phyloP scores from a whole-genome alignment of 1,284 basidiomycete species.

The Fomitopsis palustris region DNA sequence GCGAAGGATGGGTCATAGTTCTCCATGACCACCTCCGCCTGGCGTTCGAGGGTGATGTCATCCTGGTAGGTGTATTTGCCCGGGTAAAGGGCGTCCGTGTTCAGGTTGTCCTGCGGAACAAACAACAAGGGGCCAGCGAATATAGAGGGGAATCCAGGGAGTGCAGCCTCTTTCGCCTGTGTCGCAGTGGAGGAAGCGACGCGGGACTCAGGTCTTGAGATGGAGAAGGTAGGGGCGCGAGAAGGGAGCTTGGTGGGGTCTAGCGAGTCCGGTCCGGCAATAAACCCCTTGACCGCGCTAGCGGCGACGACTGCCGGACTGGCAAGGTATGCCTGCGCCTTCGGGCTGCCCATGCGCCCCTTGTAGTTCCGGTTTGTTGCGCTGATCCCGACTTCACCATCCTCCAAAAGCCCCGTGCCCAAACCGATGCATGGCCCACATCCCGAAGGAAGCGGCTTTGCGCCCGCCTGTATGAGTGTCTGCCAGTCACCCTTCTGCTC shows the following conservation, averaged over 20 bases:
- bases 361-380: conserved; percentile 99
- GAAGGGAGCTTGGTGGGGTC: conserved; percentile 53
- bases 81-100: conserved; percentile 98
- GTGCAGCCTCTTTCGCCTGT: conserved; percentile 52
- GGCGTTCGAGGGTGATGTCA: conserved; percentile 92
- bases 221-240: conserved; percentile 58
- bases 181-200: conserved; percentile 24
- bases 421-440: conserved; percentile 99
- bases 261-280: conserved; percentile 79
- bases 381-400: conserved; percentile 94
- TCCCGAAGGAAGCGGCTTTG: conserved; percentile 90
- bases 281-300: conserved; percentile 89
- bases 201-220: conserved; percentile 34
- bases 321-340: conserved; percentile 93
- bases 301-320: conserved; percentile 97
- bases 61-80: conserved; percentile 99
- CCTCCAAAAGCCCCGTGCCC: conserved; percentile 88
- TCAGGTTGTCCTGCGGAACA: conserved; percentile 95
- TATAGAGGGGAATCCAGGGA: conserved; percentile 77
- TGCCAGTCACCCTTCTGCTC: conserved; percentile 90
- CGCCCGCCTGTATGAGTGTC: conserved; percentile 81
- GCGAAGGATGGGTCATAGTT: conserved; percentile 96
- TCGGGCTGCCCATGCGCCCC: conserved; percentile 95
- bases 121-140: conserved; percentile 90
- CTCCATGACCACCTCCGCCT: conserved; percentile 98